A percentile compares a stretch with the other conserved stretches of the same genome.
These are phyloP conservation scores for Hemileccinum rubropunctum DNA, from an alignment of 768 basidiomycete genomes.

Conservation along the genomic window DNA sequence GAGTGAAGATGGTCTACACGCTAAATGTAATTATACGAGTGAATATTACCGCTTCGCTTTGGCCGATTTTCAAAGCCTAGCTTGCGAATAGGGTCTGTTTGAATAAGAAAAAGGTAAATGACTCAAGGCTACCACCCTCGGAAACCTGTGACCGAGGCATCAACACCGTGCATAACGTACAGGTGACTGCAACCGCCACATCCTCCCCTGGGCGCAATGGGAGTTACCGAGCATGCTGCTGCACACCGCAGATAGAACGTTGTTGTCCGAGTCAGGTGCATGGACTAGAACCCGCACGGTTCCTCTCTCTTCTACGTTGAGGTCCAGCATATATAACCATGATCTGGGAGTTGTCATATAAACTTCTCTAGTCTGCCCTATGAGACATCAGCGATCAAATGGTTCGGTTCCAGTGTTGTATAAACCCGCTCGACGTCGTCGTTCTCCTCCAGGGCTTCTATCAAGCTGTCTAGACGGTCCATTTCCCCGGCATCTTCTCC, in stretches of 20 bases:
- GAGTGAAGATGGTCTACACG: slow-evolving; percentile 6
- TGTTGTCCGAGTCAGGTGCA: not conserved
- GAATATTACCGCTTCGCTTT: slow-evolving; percentile 9
- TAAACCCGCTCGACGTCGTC: slow-evolving; percentile 61
- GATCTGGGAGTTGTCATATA: not conserved
- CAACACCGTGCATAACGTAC: too few relatives aligned
- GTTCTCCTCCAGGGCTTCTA: slow-evolving; percentile 52
- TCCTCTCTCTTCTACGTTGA: not conserved
- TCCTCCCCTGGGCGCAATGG: not conserved
- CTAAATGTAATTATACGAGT: slow-evolving; percentile 16
- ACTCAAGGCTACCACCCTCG: not conserved
- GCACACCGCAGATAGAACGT: not conserved
- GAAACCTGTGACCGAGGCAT: slow-evolving; percentile 1
- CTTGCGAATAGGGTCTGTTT: not conserved
- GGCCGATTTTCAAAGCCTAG: not conserved
- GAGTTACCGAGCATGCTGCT: not conserved
- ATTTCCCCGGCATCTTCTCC: slow-evolving; percentile 36
- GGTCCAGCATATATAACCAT: not conserved
- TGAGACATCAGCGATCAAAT: slow-evolving; percentile 20
- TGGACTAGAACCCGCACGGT: too few relatives aligned
- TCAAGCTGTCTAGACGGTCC: slow-evolving; percentile 40
- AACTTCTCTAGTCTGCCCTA: slow-evolving; percentile 12
- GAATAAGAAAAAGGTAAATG: slow-evolving; percentile 1
- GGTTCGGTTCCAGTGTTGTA: slow-evolving; percentile 44
- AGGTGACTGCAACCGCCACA: too few relatives aligned